A percentile compares a stretch with the other conserved stretches of the same genome.
These are phyloP conservation scores for Aegilops longissima DNA, from an alignment of 176 grass and related monocot genomes.

Conservation along the genomic window DNA sequence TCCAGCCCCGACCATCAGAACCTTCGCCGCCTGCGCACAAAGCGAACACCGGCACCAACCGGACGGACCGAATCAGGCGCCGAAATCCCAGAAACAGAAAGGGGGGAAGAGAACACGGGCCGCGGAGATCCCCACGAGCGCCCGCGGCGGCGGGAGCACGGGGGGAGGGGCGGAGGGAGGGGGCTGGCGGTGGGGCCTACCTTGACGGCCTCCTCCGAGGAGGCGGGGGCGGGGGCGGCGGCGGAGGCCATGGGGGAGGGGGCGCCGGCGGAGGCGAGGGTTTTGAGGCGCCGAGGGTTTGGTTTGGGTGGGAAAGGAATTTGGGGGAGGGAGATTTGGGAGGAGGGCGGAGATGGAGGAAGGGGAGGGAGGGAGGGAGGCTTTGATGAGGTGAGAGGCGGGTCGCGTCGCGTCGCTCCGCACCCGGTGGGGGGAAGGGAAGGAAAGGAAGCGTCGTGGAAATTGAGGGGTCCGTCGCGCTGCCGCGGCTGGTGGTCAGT, in stretches of 20 bases:
- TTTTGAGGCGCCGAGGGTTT: constrained; percentile 36
- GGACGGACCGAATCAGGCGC: background rate
- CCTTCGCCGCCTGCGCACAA: constrained; percentile 70
- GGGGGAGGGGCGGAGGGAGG: background rate
- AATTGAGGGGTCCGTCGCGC: constrained; percentile 18
- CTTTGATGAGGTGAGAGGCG: background rate
- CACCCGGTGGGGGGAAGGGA: background rate
- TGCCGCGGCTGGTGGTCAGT: background rate
- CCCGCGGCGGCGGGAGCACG: background rate
- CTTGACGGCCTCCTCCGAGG: constrained; percentile 46
- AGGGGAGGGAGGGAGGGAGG: too few relatives aligned
- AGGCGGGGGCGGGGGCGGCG: constrained; percentile 4
- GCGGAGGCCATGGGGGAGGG: constrained; percentile 15
- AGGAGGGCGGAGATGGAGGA: background rate
- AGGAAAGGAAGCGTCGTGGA: constrained; percentile 36
- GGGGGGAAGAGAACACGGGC: background rate
- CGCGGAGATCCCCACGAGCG: background rate
- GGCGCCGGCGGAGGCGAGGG: constrained; percentile 22
- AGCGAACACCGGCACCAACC: background rate
- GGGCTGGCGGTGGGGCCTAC: background rate
- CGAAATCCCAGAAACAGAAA: background rate
- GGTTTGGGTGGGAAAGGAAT: constrained; percentile 18
- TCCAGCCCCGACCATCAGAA: constrained; percentile 96
- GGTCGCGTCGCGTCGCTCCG: background rate
- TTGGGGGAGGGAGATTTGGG: background rate